Percentiles rank a stretch among this genome's conserved stretches.
Evolutionary conservation across 495 filamentous ascomycete species (phyloP).

Genomic region (Cudoniella acicularis): DNA sequence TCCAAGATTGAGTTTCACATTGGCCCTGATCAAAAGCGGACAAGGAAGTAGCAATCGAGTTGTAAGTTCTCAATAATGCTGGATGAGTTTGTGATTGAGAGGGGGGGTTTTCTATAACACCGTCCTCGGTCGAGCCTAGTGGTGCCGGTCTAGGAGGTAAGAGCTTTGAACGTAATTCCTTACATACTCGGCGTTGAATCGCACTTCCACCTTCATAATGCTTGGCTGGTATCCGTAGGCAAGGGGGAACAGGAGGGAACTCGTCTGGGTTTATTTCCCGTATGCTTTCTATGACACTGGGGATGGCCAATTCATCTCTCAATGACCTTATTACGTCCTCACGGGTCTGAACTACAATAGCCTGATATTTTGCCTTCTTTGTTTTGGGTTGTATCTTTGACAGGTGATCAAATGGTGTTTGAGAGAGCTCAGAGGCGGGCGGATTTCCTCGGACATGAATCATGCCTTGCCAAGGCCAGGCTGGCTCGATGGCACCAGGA

Average conservation of each 20-base stretch:
- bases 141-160: slow-evolving; percentile 1
- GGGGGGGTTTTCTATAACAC: slow-evolving; percentile 5
- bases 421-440: neutral
- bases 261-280: slow-evolving; percentile 33
- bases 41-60: slow-evolving; percentile 53
- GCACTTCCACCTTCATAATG: slow-evolving; percentile 47
- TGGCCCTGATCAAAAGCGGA: slow-evolving; percentile 77
- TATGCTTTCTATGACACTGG: slow-evolving; percentile 20
- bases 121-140: slow-evolving; percentile 16
- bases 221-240: slow-evolving; percentile 44
- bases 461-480: slow-evolving; percentile 68
- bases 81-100: slow-evolving; percentile 39
- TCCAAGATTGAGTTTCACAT: slow-evolving; percentile 74
- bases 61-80: slow-evolving; percentile 57
- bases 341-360: slow-evolving; percentile 33
- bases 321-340: slow-evolving; percentile 43
- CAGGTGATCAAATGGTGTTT: no score
- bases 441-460: slow-evolving; percentile 51
- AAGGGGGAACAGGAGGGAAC: slow-evolving; percentile 33
- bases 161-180: slow-evolving; percentile 27
- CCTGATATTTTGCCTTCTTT: slow-evolving; percentile 49
- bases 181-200: slow-evolving; percentile 38
- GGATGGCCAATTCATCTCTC: slow-evolving; percentile 31
- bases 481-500: slow-evolving; percentile 55
- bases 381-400: neutral